Evolutionary conservation across 345 rosid species (phyloP), one percentile per base, ranked within the genome.

Genomic region (Streptanthus diversifolius): DNA sequence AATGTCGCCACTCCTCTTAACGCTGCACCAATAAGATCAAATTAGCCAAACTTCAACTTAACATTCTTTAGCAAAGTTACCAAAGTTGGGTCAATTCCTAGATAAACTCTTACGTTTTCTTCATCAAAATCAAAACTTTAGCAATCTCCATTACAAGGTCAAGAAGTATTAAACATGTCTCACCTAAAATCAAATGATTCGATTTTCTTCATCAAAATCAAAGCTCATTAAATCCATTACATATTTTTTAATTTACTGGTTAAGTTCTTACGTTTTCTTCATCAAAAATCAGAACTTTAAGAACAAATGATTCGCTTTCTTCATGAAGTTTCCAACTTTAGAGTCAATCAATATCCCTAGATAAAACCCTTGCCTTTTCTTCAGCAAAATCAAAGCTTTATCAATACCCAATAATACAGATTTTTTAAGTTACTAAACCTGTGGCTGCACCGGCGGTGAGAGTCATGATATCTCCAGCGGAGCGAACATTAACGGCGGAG

Each of bases 1-100:
- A 95, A 73, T 5, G 98, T 90, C 5, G 96, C 96, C 0, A 92
- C 98, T 22, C 99, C 99, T 44, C 99, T 85, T 72, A 95, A 83
- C 0, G 99, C 99, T 95, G 52, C 66, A 75, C 13, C 29, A 30
- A 48, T 6, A 54, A 12, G 25, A 44, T 22, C 63, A 75, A 17
- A 25, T 41, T 5, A 67, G 17, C 3, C 3, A 21, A 53, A 39
- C 4, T 27, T 8, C 5, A 43, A 33, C 22, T 32, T 15, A n/a
- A 24, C 8, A 30, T 40, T 0, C 27, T 5, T 66, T 18, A 41
- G 17, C 19, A 55, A 74, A 52, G 33, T 9, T 66, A 22, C 3
- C 21, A n/a, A 11, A 55, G 13, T 24, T 65, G 10, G 54, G 3
- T 5, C 21, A 24, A 25, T 8, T 52, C 35, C 21, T 58, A 47